Evolutionary conservation across 257 asterid species (phyloP).

Genomic region (Solanum piurae): DNA sequence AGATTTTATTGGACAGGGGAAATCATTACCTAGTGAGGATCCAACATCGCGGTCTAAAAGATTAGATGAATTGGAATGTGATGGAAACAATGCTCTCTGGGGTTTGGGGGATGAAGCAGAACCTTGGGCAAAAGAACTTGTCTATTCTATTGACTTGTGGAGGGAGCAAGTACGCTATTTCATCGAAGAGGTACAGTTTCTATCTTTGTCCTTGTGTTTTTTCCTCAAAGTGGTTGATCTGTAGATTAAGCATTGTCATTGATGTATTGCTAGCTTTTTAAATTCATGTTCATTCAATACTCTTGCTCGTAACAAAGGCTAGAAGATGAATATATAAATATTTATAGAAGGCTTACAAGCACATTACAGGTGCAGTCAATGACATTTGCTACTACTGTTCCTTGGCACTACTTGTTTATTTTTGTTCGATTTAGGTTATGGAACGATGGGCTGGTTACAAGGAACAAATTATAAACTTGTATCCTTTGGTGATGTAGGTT

Average conservation of each 20-base stretch:
- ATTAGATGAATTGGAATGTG: constrained; percentile 17
- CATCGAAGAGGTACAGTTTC: constrained; percentile 57
- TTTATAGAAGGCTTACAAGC: neutral
- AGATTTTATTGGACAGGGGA: constrained; percentile 90
- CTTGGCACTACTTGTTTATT: neutral
- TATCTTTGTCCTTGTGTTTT: neutral
- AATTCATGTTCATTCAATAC: neutral
- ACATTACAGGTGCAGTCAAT: too few species aligned
- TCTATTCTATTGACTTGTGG: constrained; percentile 84
- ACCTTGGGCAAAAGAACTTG: constrained; percentile 80
- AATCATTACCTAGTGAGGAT: constrained; percentile 73
- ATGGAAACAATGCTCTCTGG: constrained; percentile 41
- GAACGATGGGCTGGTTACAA: neutral
- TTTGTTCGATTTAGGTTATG: neutral
- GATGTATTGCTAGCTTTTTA: neutral
- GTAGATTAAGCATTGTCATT: neutral
- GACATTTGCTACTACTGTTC: neutral
- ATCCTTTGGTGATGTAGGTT: constrained; percentile 40
- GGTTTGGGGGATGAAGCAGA: constrained; percentile 88
- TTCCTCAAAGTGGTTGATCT: neutral
- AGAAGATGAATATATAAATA: neutral
- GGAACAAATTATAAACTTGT: neutral
- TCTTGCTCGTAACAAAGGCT: neutral
- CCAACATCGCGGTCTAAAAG: constrained; percentile 41
- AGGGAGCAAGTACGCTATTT: constrained; percentile 73